Evolutionary conservation across 305 asterid genomes (phyloP).

Genomic region (Ajuga reptans): DNA sequence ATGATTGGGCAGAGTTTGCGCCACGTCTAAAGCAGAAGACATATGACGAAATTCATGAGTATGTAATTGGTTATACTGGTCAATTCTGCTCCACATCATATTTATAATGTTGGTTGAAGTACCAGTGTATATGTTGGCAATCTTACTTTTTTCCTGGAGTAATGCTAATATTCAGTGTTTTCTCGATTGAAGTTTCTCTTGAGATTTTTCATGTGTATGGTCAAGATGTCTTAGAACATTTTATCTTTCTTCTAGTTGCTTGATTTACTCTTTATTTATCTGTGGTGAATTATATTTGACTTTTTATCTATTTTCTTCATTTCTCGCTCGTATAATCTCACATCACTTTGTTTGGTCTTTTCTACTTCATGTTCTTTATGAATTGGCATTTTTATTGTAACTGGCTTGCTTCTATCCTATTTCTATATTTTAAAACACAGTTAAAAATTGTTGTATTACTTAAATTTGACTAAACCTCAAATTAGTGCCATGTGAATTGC

Average conservation of each 20-base stretch:
- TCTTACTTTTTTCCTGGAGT: not conserved
- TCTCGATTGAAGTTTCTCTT: not conserved
- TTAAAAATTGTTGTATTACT: not conserved
- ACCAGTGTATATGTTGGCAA: not conserved
- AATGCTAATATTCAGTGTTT: not conserved
- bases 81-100: not conserved
- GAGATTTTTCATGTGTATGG: not conserved
- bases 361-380: not conserved
- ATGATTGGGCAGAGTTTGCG: constrained; percentile 82
- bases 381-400: not conserved
- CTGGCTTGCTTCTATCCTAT: not conserved
- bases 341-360: not conserved
- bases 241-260: not conserved
- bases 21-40: constrained; percentile 91
- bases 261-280: not conserved
- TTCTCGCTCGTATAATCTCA: not conserved
- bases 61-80: constrained; percentile 31
- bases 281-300: not conserved
- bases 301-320: not conserved
- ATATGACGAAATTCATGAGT: constrained; percentile 68
- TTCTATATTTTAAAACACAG: not conserved
- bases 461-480: not conserved
- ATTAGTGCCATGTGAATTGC: not conserved
- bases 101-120: constrained; percentile 10
- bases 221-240: not conserved